Percentiles rank a stretch among this genome's conserved stretches.
Evolutionary conservation across 2,329 filamentous ascomycete species (phyloP).

Genomic region (Microsporum canis): DNA sequence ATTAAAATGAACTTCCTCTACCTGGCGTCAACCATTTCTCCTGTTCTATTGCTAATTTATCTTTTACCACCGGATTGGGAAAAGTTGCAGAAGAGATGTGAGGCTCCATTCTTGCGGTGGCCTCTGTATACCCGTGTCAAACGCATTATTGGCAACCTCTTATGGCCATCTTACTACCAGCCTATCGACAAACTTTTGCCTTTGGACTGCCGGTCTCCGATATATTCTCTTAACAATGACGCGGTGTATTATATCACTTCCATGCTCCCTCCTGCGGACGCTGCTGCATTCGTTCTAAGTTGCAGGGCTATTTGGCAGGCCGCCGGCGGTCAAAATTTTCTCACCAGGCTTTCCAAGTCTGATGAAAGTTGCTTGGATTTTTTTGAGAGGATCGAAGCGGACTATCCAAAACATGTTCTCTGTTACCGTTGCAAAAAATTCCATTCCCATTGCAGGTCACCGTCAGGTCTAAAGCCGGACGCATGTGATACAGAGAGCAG

Average conservation of each 20-base stretch:
- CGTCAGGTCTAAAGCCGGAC: neutral
- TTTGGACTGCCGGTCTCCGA: neutral
- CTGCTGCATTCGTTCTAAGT: neutral
- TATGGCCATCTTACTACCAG: slow-evolving; percentile 9
- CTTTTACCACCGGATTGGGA: too few relatives aligned
- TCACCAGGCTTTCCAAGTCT: neutral
- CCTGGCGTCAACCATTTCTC: too few relatives aligned
- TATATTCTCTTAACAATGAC: neutral
- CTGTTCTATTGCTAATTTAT: too few relatives aligned
- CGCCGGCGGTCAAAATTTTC: neutral
- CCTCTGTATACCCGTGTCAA: too few relatives aligned
- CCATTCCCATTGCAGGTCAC: neutral
- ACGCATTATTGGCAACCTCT: too few relatives aligned
- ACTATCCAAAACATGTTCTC: neutral
- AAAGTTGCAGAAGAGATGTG: too few relatives aligned
- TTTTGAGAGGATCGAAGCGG: neutral
- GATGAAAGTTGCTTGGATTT: neutral
- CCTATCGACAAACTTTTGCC: neutral
- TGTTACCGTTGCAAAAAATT: neutral
- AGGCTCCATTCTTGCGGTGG: too few relatives aligned
- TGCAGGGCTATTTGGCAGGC: neutral
- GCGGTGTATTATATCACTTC: neutral
- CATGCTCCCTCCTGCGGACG: neutral
- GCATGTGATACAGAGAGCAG: neutral
- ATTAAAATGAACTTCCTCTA: too few relatives aligned